Percentiles rank a stretch among this genome's conserved stretches.
Conservation (phyloP, 805 yeast genomes). For the Cyberlindnera euphorbiae region DNA sequence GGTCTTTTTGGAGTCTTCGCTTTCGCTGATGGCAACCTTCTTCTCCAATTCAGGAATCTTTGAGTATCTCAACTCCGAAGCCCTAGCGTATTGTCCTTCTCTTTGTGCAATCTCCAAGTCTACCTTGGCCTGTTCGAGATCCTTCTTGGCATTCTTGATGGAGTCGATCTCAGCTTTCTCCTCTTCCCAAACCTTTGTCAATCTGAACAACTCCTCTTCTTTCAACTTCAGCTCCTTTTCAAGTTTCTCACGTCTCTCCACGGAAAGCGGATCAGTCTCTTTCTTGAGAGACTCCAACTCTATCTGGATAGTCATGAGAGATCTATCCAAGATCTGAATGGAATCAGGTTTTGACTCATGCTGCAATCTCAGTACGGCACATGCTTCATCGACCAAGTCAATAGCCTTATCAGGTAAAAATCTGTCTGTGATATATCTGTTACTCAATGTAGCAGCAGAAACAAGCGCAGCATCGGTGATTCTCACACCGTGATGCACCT, state of each 20-base stretch:
- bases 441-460: conserved; percentile 86
- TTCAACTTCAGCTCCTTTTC: conserved; percentile 63
- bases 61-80: conserved; percentile 86
- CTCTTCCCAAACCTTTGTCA: conserved; percentile 82
- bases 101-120: conserved; percentile 82
- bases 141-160: conserved; percentile 74
- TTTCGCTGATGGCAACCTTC: conserved; percentile 44
- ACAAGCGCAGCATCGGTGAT: conserved; percentile 90
- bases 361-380: conserved; percentile 89
- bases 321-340: conserved; percentile 81
- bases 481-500: conserved; percentile 96
- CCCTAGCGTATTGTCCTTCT: conserved; percentile 79
- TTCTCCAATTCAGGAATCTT: conserved; percentile 76
- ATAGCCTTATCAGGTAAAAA: conserved; percentile 95
- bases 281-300: conserved; percentile 91
- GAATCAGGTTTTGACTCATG: conserved; percentile 98
- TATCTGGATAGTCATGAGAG: conserved; percentile 89
- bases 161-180: conserved; percentile 74
- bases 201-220: conserved; percentile 57
- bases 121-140: conserved; percentile 76
- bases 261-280: conserved; percentile 81
- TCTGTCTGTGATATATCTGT: conserved; percentile 87
- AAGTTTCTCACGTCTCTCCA: conserved; percentile 70
- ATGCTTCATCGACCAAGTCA: conserved; percentile 94
- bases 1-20: conserved; percentile 28